Conservation (phyloP, 202 grass and related monocot species). For the Cymbopogon flexuosus region DNA sequence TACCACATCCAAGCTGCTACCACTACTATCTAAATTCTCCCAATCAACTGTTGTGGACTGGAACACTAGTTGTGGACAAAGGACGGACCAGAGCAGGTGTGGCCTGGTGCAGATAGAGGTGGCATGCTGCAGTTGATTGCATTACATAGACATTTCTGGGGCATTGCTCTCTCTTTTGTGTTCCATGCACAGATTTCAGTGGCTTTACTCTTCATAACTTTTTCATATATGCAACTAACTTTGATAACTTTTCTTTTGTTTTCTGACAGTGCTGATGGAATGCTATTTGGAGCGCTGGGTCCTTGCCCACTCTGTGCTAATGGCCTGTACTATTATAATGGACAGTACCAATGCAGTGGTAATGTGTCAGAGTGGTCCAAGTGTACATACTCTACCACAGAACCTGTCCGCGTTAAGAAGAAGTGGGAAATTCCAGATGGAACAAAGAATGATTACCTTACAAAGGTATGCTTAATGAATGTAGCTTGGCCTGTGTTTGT, state of each 20-base stretch:
- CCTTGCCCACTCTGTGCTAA: slow-evolving; percentile 73
- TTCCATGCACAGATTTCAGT: background rate
- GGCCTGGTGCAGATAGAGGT: background rate
- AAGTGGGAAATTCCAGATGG: slow-evolving; percentile 79
- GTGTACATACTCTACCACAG: slow-evolving; percentile 70
- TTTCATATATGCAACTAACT: background rate
- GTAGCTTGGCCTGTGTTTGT: background rate
- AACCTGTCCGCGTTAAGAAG: slow-evolving; percentile 64
- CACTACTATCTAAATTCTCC: background rate
- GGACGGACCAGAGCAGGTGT: background rate
- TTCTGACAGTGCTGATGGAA: slow-evolving; percentile 75
- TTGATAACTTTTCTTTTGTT: background rate
- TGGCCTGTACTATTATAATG: slow-evolving; percentile 58
- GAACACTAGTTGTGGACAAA: background rate
- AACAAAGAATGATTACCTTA: slow-evolving; percentile 58
- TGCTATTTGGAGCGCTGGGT: slow-evolving; percentile 85
- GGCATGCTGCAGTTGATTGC: background rate
- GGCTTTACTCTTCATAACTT: background rate
- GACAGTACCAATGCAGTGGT: slow-evolving; percentile 74
- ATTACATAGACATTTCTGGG: background rate
- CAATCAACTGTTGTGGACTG: background rate
- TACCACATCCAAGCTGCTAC: background rate
- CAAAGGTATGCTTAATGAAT: slow-evolving; percentile 51
- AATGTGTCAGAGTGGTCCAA: slow-evolving; percentile 92
- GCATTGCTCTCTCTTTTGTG: background rate